A percentile compares a stretch with the other conserved stretches of the same genome.
These are phyloP conservation scores for Penicillium cosmopolitanum DNA, from an alignment of 495 filamentous ascomycete genomes.

Conservation along the genomic window DNA sequence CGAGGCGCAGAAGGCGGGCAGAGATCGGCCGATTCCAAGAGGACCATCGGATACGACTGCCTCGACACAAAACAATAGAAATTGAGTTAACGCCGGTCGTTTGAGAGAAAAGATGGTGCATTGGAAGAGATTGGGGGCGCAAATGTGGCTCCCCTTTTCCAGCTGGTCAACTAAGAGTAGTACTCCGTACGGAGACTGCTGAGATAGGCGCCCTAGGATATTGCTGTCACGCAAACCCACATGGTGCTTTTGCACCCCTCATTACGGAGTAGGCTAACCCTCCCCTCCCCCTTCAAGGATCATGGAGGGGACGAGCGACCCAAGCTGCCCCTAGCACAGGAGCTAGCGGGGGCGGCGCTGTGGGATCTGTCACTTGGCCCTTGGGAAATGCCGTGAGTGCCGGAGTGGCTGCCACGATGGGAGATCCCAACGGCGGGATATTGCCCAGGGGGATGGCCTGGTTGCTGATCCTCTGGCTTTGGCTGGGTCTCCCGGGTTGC, in stretches of 20 bases:
- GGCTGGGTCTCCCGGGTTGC: conserved; percentile 16
- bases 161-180: neutral
- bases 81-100: conserved; percentile 31
- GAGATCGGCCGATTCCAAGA: conserved; percentile 22
- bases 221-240: neutral
- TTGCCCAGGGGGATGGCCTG: conserved; percentile 1
- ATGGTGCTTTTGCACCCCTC: conserved; percentile 1
- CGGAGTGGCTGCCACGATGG: neutral
- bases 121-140: conserved; percentile 12
- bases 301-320: neutral
- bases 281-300: no score
- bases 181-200: neutral
- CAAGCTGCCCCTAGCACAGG: neutral
- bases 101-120: conserved; percentile 5
- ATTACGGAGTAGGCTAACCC: no score
- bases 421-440: conserved; percentile 1
- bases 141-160: neutral
- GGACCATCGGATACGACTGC: conserved; percentile 20
- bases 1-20: conserved; percentile 6
- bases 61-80: conserved; percentile 8
- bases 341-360: conserved; percentile 3
- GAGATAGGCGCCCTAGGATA: neutral
- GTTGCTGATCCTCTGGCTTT: conserved; percentile 4
- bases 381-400: conserved; percentile 3
- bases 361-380: conserved; percentile 16